Evolutionary conservation across 1,284 basidiomycete species (phyloP), one percentile per base, ranked within the genome.

Genomic region (Kalmanozyma brasiliensis): DNA sequence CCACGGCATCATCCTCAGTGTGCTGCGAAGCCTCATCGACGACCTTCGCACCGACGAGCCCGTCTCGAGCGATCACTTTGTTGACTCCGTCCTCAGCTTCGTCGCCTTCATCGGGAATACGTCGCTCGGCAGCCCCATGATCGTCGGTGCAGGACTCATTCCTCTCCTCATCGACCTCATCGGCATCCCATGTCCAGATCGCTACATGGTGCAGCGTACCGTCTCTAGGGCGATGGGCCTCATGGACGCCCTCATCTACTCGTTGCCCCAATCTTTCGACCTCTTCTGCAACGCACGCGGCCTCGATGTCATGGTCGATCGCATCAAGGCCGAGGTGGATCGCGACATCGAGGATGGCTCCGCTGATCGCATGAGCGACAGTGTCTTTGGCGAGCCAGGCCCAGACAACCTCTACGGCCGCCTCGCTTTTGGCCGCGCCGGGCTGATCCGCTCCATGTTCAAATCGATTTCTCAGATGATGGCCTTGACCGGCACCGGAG

Each of bases 381-480:
- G 74, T 91, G 90, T 87, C 87, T 73, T 90, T 92, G 59, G 59
- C 46, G 49, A 60, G 41, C 55, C 67, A 9, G 57, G 57, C 24
- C 55, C 63, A 3, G 77, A 78, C 55, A 65, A 67, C 19, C 45
- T 73, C 14, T 74, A 78, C 42, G 79, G 76, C 35, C 61, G 56
- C 10, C 61, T 79, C 16, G 51, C 72, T 19, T 84, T 83, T 52
- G 77, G 78, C 8, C 80, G 81, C 8, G 82, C 82, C n/a, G 69
- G 82, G 36, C 67, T 92, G 13, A 85, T 99, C 67, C 96, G 96
- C 82, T 90, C 94, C 68, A 87, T 93, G n/a, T 84, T 98, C 40
- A 90, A 96, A 40, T 93, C 94, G 0, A 89, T 96, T 83, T 92
- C 95, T 78, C 90, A 94, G 37, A 93, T 98, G 88, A 96, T 98